Evolutionary conservation across 495 filamentous ascomycete genomes (phyloP), one percentile per base, ranked within the genome.

Genomic region (Pyrenopolyporus hunteri): DNA sequence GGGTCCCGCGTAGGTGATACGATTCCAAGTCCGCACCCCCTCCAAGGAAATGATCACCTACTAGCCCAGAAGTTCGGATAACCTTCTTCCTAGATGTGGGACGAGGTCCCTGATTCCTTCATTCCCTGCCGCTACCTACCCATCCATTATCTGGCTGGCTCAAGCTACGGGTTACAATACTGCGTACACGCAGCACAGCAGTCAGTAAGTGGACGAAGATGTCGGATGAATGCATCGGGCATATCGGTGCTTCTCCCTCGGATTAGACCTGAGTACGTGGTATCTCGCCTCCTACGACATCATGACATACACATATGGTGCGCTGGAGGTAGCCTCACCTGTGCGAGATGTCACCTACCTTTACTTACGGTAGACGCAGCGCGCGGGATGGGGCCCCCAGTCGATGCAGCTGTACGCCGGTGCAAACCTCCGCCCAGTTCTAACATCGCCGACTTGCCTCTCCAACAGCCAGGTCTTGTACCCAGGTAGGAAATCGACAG

Each of bases 11-110:
- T 64, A 59, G 42, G 62, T 65, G 62, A 56, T 65, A 65, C 62
- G 56, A 60, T 60, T 56, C 55, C 56, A 65, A 33, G 57, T 65
- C 56, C 62, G 50, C 44, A 45, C 23, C 14, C 52, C 40, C 36
- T 9, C 39, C 23, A 23, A 16, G 58, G 63, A 58, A 66, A 58
- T 62, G 63, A 66, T 66, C 58, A 49, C 39, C 63, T 36, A 9
- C 36, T 48, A 62, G 63, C 62, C 62, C 47, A 66, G 63, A 66
- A 53, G 63, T 61, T 58, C 57, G 63, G 63, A 66, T 66, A 61
- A 61, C 58, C 63, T 62, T 66, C 52, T 57, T 37, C 53, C 23
- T 45, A 10, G 47, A 66, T 22, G 58, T 58, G 49, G 57, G 59
- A 63, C 53, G 23, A 58, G 48, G 58, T 58, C 54, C 64, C 61